Evolutionary conservation across 768 basidiomycete genomes (phyloP).

Genomic region (Exidia glandulosa): DNA sequence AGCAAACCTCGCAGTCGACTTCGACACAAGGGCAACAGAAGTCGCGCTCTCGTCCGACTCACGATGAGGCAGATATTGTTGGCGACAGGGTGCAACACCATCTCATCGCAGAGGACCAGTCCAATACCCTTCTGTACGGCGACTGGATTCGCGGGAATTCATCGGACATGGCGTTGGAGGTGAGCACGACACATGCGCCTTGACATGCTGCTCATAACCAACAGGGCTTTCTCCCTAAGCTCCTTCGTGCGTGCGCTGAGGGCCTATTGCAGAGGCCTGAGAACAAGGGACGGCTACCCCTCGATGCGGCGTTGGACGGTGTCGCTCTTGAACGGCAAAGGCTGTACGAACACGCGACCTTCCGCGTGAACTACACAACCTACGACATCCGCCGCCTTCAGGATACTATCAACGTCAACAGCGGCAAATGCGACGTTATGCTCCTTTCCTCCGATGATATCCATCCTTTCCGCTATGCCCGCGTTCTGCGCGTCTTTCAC

Average conservation of each 20-base stretch:
- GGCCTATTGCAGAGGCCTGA: too few species aligned
- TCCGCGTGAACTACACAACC: constrained; percentile 30
- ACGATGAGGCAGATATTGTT: too few species aligned
- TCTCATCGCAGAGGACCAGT: too few species aligned
- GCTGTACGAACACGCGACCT: background rate
- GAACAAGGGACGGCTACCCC: constrained; percentile 5
- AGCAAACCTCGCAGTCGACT: background rate
- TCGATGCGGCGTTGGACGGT: constrained; percentile 16
- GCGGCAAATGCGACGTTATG: constrained; percentile 30
- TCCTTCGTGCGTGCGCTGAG: too few species aligned
- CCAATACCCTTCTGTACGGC: too few species aligned
- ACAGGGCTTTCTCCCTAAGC: too few species aligned
- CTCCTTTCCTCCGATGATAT: constrained; percentile 10
- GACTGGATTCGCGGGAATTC: too few species aligned
- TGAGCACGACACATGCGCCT: background rate
- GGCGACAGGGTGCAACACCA: too few species aligned
- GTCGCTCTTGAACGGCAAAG: background rate
- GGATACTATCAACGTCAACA: constrained; percentile 14
- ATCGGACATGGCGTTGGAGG: background rate
- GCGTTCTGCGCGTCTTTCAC: constrained; percentile 22
- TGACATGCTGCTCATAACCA: background rate
- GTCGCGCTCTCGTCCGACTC: background rate
- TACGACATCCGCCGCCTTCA: constrained; percentile 31
- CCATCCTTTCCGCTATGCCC: constrained; percentile 27
- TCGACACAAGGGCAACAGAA: background rate